Evolutionary conservation across 192 early-diverging fungal genomes (phyloP).

Genomic region (Globomyces pollinis-pini): DNA sequence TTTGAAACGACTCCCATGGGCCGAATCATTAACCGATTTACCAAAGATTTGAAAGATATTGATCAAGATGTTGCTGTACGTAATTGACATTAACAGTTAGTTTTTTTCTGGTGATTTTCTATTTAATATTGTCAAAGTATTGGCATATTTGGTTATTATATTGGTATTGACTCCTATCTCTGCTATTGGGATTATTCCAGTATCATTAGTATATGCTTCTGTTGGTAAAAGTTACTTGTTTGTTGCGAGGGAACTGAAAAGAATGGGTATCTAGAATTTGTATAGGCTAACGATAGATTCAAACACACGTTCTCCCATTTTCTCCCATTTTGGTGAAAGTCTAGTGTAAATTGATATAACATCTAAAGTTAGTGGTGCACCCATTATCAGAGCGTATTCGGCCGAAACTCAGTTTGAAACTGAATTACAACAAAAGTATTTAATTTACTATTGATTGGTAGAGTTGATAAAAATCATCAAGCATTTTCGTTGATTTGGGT

Average conservation of each 20-base stretch:
- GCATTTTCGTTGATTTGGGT: conserved; percentile 77
- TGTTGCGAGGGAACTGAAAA: conserved; percentile 21
- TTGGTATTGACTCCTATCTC: conserved; percentile 1
- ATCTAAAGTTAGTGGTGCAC: conserved; percentile 21
- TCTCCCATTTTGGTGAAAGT: conserved; percentile 28
- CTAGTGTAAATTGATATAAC: too few relatives aligned
- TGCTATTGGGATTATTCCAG: conserved; percentile 9
- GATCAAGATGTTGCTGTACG: conserved; percentile 19
- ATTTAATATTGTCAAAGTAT: not conserved
- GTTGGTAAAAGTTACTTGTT: conserved; percentile 1
- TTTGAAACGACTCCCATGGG: conserved; percentile 88
- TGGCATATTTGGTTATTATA: not conserved
- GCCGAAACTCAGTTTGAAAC: conserved; percentile 15
- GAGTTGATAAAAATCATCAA: conserved; percentile 60
- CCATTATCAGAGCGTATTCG: conserved; percentile 32
- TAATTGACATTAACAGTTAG: too few relatives aligned
- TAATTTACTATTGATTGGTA: too few relatives aligned
- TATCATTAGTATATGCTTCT: not conserved
- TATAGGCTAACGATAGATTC: too few relatives aligned
- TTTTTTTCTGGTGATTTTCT: conserved; percentile 14
- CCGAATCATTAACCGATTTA: conserved; percentile 46
- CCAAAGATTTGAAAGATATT: conserved; percentile 27
- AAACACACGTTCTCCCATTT: conserved; percentile 23
- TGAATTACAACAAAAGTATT: conserved; percentile 9
- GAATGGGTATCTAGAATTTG: too few relatives aligned